phyloP scores from a whole-genome alignment of 2,329 filamentous ascomycete species.

The Fusarium sulawesiense region DNA sequence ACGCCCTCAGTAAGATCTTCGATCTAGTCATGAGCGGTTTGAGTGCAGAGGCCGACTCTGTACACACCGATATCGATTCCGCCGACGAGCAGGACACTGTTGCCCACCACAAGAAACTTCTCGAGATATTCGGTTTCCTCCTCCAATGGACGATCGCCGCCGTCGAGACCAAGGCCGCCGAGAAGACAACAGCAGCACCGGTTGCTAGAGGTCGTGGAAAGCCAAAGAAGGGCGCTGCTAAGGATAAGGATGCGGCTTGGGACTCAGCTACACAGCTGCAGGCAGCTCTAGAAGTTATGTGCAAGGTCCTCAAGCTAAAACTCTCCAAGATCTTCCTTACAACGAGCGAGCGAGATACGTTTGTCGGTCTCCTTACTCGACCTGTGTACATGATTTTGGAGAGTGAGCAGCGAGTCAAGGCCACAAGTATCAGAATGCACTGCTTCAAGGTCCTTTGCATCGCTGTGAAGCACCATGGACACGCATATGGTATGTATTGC shows the following conservation, averaged over 20 bases:
- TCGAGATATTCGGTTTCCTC: conserved; percentile 94
- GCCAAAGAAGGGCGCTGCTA: conserved; percentile 79
- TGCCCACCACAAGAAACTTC: conserved; percentile 86
- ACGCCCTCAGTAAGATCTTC: conserved; percentile 90
- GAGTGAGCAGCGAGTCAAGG: conserved; percentile 92
- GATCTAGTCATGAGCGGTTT: conserved; percentile 89
- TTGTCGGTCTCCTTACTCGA: conserved; percentile 89
- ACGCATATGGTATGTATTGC: conserved; percentile 81
- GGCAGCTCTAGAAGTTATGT: conserved; percentile 90
- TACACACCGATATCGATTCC: conserved; percentile 86
- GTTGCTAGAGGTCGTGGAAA: conserved; percentile 79
- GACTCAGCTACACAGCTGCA: conserved; percentile 91
- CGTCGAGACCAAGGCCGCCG: conserved; percentile 93
- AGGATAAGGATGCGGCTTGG: conserved; percentile 88
- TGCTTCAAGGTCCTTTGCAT: conserved; percentile 97
- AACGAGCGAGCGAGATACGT: conserved; percentile 95
- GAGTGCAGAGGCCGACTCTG: conserved; percentile 84
- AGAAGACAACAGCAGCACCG: conserved; percentile 79
- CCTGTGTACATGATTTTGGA: conserved; percentile 95
- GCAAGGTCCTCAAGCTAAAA: conserved; percentile 93
- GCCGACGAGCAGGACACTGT: conserved; percentile 88
- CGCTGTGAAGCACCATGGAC: conserved; percentile 96
- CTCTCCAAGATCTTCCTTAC: conserved; percentile 93
- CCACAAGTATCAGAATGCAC: conserved; percentile 90
- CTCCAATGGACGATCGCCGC: conserved; percentile 95